A percentile compares a stretch with the other conserved stretches of the same genome.
Conservation (phyloP, 139 green algal genomes). For the Zygnema cylindricum region DNA sequence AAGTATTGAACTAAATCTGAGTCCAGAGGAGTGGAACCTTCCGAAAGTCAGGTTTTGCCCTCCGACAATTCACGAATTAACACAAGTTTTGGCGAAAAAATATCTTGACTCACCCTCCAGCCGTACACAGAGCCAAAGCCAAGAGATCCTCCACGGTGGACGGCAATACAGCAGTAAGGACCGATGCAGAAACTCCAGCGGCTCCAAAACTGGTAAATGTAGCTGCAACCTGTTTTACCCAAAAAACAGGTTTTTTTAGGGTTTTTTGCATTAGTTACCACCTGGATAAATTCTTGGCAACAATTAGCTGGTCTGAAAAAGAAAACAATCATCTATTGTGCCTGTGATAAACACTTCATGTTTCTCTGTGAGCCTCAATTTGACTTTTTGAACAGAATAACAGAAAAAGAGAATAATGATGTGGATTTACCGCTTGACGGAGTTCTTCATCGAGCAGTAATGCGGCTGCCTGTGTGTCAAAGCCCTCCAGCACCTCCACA, state of each 20-base stretch:
- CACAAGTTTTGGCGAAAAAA: background rate
- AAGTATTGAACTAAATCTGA: too few species aligned
- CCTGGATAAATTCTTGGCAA: background rate
- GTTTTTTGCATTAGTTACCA: too few species aligned
- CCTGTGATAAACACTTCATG: too few species aligned
- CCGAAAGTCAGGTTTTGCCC: too few species aligned
- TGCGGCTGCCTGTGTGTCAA: slow-evolving; percentile 52
- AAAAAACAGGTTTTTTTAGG: background rate
- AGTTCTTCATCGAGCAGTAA: slow-evolving; percentile 85
- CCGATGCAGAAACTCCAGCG: slow-evolving; percentile 67
- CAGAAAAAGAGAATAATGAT: background rate
- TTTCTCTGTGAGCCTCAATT: too few species aligned
- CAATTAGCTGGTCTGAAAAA: background rate
- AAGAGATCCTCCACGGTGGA: slow-evolving; percentile 84
- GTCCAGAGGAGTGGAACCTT: too few species aligned
- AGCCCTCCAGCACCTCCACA: slow-evolving; percentile 25
- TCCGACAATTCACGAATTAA: too few species aligned
- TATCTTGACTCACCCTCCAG: slow-evolving; percentile 46
- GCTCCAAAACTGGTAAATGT: slow-evolving; percentile 74
- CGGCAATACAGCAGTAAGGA: slow-evolving; percentile 72
- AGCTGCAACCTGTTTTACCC: slow-evolving; percentile 65
- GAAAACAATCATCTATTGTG: too few species aligned
- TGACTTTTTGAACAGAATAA: too few species aligned
- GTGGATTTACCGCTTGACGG: slow-evolving; percentile 67
- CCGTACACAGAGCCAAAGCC: slow-evolving; percentile 64